Base-by-base conservation (phyloP, 768 basidiomycete genomes). In the Leccinum uliginosum region DNA sequence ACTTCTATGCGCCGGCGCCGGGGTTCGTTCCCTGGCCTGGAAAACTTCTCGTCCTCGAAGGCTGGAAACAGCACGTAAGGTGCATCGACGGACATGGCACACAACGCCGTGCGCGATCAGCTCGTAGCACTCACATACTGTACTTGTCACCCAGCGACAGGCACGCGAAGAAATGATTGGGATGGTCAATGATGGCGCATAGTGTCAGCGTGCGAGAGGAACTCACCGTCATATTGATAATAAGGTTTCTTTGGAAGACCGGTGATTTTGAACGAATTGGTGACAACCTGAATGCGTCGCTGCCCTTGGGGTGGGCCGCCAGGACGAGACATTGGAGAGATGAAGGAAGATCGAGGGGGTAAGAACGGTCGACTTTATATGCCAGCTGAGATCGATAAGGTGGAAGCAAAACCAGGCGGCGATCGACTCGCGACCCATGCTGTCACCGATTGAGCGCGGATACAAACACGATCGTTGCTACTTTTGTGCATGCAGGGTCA, bases 211-310 rank as follows among this genome's bases (percentile, higher is more conserved):
- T 54, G 46, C 27, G n/a, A 15, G 24, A 6, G 46, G 34, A 60
- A 29, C 59, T 65, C 53, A 74, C 71, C 71, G 26, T 73, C 71
- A 35, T 73, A 74, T 12, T 74, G 73, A 44, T 61, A 60, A 2
- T 74, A 73, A 0, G 19, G 0, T 6, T 59, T 68, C 23, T 26
- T 55, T 0, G 74, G 74, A 12, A 73, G 60, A 0, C 61, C 56
- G 0, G 59, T 63, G 19, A 75, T 63, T 50, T 66, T 67, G 55
- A 69, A 76, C 0, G 70, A 73, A 29, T 75, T 75, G 0, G 75
- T 75, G 0, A 51, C 14, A 3, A 75, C 75, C n/a, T 61, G 59
- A 26, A 71, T 60, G 6, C 57, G 61, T 1, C 59, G 53, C 4
- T 52, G 5, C 35, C 57, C 59, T 17, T 63, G 61, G n/a, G 54